Evolutionary conservation across 2,329 filamentous ascomycete species (phyloP).

Genomic region (Colletotrichum noveboracense): DNA sequence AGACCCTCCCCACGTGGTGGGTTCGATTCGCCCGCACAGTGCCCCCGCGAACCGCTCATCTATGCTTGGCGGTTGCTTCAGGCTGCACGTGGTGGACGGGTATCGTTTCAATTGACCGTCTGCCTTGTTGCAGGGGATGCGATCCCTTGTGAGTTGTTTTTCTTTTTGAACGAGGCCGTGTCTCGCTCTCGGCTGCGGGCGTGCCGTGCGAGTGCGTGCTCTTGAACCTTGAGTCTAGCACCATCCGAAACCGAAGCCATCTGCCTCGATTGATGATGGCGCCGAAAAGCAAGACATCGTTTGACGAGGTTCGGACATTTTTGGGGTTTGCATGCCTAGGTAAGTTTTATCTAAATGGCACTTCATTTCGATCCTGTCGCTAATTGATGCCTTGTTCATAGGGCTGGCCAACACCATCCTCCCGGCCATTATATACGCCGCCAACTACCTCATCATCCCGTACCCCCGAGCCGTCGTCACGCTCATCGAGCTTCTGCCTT

Average conservation of each 20-base stretch:
- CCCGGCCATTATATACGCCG: constrained; percentile 33
- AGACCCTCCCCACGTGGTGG: constrained; percentile 14
- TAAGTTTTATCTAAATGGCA: not conserved
- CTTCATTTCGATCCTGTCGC: not conserved
- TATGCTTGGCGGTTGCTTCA: not conserved
- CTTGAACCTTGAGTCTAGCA: not conserved
- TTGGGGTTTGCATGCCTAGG: constrained; percentile 11
- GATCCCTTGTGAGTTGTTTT: not conserved
- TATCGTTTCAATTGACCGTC: not conserved
- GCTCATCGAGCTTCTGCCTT: constrained; percentile 35
- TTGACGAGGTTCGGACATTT: not conserved
- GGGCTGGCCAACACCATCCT: constrained; percentile 35
- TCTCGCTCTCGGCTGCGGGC: not conserved
- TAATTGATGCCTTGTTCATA: constrained; percentile 9
- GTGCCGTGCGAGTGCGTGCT: not conserved
- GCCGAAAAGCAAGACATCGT: not conserved
- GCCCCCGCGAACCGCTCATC: not conserved
- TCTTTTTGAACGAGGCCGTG: not conserved
- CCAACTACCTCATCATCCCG: constrained; percentile 40
- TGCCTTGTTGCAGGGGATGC: not conserved
- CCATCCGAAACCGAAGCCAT: not conserved
- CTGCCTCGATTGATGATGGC: not conserved
- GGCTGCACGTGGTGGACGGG: not conserved
- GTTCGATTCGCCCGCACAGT: constrained; percentile 6
- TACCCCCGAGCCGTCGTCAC: constrained; percentile 35